Percentiles rank a stretch among this genome's conserved stretches.
Evolutionary conservation across 495 filamentous ascomycete species (phyloP).

Genomic region (Podospora fimiseda): DNA sequence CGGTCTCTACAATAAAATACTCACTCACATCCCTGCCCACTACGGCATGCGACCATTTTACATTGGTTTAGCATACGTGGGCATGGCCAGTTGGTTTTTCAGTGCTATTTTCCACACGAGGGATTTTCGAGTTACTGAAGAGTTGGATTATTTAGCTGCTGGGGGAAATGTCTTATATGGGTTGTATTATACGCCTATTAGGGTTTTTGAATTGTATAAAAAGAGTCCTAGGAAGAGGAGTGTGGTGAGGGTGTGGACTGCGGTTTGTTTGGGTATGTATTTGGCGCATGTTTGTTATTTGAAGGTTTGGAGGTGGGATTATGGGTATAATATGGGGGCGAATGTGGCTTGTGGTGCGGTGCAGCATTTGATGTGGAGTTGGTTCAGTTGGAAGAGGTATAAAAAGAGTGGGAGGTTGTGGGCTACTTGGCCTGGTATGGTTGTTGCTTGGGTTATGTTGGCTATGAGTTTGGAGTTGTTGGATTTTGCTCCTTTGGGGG

Average conservation of each 20-base stretch:
- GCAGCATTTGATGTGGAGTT: conserved; percentile 79
- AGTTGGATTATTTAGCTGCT: conserved; percentile 92
- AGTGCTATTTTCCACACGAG: conserved; percentile 86
- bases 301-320: conserved; percentile 82
- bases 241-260: conserved; percentile 66
- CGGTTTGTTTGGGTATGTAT: conserved; percentile 64
- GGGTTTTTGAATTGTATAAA: conserved; percentile 75
- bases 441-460: conserved; percentile 84
- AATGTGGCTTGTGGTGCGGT: conserved; percentile 79
- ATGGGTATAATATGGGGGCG: conserved; percentile 94
- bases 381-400: conserved; percentile 73
- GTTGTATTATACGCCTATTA: conserved; percentile 72
- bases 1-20: conserved; percentile 61
- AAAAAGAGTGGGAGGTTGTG: conserved; percentile 60
- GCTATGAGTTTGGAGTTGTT: conserved; percentile 94
- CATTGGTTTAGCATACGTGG: conserved; percentile 70
- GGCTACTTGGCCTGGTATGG: conserved; percentile 87
- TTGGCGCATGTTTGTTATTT: conserved; percentile 75
- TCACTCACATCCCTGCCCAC: conserved; percentile 56
- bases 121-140: conserved; percentile 81
- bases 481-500: conserved; percentile 83
- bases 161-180: conserved; percentile 89
- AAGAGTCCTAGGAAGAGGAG: conserved; percentile 49
- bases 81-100: conserved; percentile 76
- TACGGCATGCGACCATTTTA: conserved; percentile 82